Percentiles rank a stretch among this genome's conserved stretches.
Evolutionary conservation across 768 basidiomycete species (phyloP).

Genomic region (Trichaptum fuscoviolaceum): DNA sequence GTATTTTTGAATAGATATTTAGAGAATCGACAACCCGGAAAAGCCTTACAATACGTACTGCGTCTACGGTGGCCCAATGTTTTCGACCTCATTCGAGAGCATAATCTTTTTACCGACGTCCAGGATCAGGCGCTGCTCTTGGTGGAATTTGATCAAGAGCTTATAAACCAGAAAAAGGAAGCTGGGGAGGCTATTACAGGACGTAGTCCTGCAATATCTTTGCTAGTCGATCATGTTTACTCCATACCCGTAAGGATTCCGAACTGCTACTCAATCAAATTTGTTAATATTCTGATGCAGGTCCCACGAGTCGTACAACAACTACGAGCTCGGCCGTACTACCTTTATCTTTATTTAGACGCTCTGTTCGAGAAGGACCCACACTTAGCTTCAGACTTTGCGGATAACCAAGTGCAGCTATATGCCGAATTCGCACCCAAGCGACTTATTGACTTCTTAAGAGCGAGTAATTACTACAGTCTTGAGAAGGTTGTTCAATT

Average conservation of each 20-base stretch:
- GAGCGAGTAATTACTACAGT: constrained; percentile 88
- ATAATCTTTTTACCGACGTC: constrained; percentile 92
- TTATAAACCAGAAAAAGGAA: constrained; percentile 52
- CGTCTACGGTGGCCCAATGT: constrained; percentile 83
- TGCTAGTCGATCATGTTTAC: constrained; percentile 91
- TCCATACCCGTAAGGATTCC: constrained; percentile 77
- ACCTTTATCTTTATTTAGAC: constrained; percentile 91
- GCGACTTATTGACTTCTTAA: constrained; percentile 83
- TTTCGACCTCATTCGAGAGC: constrained; percentile 88
- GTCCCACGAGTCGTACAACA: constrained; percentile 86
- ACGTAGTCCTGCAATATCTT: constrained; percentile 68
- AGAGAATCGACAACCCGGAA: constrained; percentile 86
- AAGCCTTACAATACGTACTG: constrained; percentile 88
- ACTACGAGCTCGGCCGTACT: constrained; percentile 66
- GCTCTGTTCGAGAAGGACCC: constrained; percentile 85
- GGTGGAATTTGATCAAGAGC: constrained; percentile 91
- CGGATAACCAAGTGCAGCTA: constrained; percentile 84
- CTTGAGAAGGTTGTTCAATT: constrained; percentile 62
- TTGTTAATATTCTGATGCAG: constrained; percentile 35
- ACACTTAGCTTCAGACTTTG: constrained; percentile 71
- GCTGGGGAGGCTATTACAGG: constrained; percentile 27
- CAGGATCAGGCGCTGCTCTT: constrained; percentile 89
- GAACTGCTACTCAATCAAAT: not conserved
- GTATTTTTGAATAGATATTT: constrained; percentile 52
- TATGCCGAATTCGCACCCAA: constrained; percentile 83